Evolutionary conservation across 2,329 filamentous ascomycete genomes (phyloP), one percentile per base, ranked within the genome.

Genomic region (Diplocarpon rosae): DNA sequence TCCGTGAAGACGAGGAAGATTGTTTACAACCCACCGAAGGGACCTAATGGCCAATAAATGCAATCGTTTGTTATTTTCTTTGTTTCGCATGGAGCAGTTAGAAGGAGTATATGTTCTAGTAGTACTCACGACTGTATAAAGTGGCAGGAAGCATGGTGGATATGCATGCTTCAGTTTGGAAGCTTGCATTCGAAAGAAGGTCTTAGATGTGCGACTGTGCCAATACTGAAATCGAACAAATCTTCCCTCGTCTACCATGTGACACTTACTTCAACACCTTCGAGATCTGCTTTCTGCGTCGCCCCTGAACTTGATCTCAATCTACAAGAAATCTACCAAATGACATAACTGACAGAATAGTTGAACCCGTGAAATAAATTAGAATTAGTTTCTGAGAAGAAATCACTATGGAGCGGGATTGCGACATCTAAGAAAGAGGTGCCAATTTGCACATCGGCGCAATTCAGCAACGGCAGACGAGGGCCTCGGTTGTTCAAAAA

Each of bases 1-100:
- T 81, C 85, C 62, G 72, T 98, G 67, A 98, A 98, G 83, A 84
- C 88, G 60, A 83, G 92, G 64, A 95, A 96, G 82, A 72, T 96
- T 59, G 74, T 80, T 59, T 95, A 94, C 71, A 84, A 80, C 65
- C 85, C 87, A 52, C 87, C 87, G 44, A 71, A 51, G 34, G 51
- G 49, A 30, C 29, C 43, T 27, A 44, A 47, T 34, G 47, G 49
- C 34, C 56, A 59, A 42, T 59, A 53, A 49, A 50, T 43, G 42
- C 45, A 39, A 28, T 45, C 48, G 33, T 16, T 14, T 31, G 13
- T 13, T 16, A 37, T 58, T 53, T 56, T 48, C 49, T 57, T 56
- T 54, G 50, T 56, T 32, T 47, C 46, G 37, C 30, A 45, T 41
- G 44, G 45, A 46, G 48, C 37, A 50, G 34, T 27, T 43, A 14